Evolutionary conservation across 768 basidiomycete genomes (phyloP).

Genomic region (Calocera cornea): DNA sequence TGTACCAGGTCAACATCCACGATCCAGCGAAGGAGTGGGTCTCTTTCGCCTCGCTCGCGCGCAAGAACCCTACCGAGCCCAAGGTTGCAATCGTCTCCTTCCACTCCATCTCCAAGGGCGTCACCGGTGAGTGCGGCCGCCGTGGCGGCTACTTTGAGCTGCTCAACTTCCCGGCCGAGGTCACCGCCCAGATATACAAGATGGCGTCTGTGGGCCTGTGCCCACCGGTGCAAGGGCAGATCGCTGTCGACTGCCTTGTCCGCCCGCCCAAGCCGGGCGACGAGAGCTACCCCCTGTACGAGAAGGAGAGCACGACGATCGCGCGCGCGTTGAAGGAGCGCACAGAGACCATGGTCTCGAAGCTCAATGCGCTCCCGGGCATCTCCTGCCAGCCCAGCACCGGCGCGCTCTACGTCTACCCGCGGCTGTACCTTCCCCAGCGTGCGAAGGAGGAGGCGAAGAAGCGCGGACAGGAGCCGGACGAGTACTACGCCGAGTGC

Average conservation of each 20-base stretch:
- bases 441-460: constrained; percentile 62
- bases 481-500: constrained; percentile 75
- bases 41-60: constrained; percentile 85
- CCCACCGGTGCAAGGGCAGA: constrained; percentile 79
- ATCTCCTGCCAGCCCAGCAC: constrained; percentile 81
- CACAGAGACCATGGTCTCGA: constrained; percentile 54
- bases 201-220: constrained; percentile 86
- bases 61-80: background rate
- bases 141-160: constrained; percentile 94
- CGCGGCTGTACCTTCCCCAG: constrained; percentile 57
- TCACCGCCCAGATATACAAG: constrained; percentile 85
- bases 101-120: constrained; percentile 96
- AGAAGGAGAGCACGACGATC: constrained; percentile 68
- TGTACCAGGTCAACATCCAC: constrained; percentile 94
- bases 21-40: constrained; percentile 35
- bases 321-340: constrained; percentile 61
- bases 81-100: constrained; percentile 85
- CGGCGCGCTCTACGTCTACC: constrained; percentile 90
- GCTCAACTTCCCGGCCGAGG: constrained; percentile 61
- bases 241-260: constrained; percentile 90
- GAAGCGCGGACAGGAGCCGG: constrained; percentile 61
- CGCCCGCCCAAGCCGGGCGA: constrained; percentile 69
- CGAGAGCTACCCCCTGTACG: constrained; percentile 64
- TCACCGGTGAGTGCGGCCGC: constrained; percentile 92
- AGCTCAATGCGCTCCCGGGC: constrained; percentile 75